phyloP scores from a whole-genome alignment of 73 alveolate species.

The Paramecium bursaria region DNA sequence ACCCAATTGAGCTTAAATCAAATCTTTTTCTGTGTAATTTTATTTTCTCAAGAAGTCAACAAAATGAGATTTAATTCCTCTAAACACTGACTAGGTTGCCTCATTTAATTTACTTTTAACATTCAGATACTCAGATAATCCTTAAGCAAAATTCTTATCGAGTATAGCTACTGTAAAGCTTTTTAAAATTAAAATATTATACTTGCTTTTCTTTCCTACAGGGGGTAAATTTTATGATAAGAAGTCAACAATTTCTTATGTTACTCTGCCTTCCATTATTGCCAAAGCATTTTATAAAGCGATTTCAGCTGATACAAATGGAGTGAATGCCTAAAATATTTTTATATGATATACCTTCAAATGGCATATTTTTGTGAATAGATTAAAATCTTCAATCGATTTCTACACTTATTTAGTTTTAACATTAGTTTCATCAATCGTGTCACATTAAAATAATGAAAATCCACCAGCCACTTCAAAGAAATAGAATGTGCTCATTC shows the following conservation, averaged over 20 bases:
- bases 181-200: not conserved
- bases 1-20: constrained; percentile 91
- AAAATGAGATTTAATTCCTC: constrained; percentile 53
- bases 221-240: constrained; percentile 30
- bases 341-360: constrained; percentile 1
- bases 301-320: constrained; percentile 52
- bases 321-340: constrained; percentile 31
- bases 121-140: constrained; percentile 9
- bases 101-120: constrained; percentile 55
- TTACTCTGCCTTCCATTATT: constrained; percentile 14
- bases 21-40: constrained; percentile 70
- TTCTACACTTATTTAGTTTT: constrained; percentile 33
- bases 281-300: constrained; percentile 42
- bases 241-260: constrained; percentile 54
- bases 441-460: constrained; percentile 55
- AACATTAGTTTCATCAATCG: constrained; percentile 48
- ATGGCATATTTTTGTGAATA: constrained; percentile 43
- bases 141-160: constrained; percentile 31
- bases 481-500: constrained; percentile 56
- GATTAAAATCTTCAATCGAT: constrained; percentile 14
- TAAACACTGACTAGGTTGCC: constrained; percentile 44
- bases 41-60: constrained; percentile 57
- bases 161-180: constrained; percentile 17
- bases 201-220: constrained; percentile 46
- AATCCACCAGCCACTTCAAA: constrained; percentile 59